phyloP scores from a whole-genome alignment of 768 basidiomycete species.

The Boletus rubroflammeus region DNA sequence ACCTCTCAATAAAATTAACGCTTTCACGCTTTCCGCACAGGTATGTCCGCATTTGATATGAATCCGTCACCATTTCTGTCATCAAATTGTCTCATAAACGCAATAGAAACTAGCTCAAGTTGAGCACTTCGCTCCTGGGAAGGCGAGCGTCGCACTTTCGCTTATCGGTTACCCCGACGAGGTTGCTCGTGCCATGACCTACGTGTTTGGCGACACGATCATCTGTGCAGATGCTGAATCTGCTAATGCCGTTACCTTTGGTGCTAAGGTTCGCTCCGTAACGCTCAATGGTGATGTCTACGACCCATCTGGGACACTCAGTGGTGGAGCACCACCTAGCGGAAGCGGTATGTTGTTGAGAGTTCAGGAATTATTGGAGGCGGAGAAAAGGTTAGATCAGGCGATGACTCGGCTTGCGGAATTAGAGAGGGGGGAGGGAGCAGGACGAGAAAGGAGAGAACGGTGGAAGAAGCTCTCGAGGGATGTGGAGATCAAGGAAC shows the following conservation, averaged over 20 bases:
- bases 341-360: constrained; percentile 70
- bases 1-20: constrained; percentile 87
- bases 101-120: constrained; percentile 74
- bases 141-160: constrained; percentile 83
- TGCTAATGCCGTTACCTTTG: constrained; percentile 87
- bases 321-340: constrained; percentile 83
- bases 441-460: constrained; percentile 50
- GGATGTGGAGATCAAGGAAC: constrained; percentile 86
- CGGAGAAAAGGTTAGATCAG: constrained; percentile 55
- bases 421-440: constrained; percentile 54
- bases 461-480: constrained; percentile 56
- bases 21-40: constrained; percentile 51
- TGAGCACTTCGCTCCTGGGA: constrained; percentile 66
- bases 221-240: constrained; percentile 87
- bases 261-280: constrained; percentile 68
- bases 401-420: constrained; percentile 45
- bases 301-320: constrained; percentile 91
- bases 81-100: neutral
- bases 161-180: constrained; percentile 80
- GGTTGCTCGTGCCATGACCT: constrained; percentile 84
- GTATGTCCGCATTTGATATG: constrained; percentile 24
- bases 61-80: neutral
- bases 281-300: constrained; percentile 95
- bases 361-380: constrained; percentile 76
- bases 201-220: constrained; percentile 90